A percentile compares a stretch with the other conserved stretches of the same genome.
phyloP scores from a whole-genome alignment of 192 early-diverging fungal genomes.

The Umbelopsis sp. region DNA sequence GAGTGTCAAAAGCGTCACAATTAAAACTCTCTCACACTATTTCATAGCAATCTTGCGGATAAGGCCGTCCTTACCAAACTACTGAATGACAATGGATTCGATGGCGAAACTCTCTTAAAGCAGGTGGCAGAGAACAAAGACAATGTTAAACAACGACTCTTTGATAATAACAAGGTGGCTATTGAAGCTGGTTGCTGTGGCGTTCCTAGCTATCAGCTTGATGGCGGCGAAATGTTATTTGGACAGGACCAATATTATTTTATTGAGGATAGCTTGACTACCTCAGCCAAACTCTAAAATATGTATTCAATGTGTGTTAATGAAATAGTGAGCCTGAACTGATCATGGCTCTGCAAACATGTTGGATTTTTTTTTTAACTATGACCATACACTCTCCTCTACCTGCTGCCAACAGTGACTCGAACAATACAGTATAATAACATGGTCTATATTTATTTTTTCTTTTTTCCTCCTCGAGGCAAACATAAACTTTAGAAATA shows the following conservation, averaged over 20 bases:
- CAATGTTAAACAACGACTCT: constrained; percentile 20
- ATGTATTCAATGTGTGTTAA: no score
- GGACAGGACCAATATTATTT: constrained; percentile 23
- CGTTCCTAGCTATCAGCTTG: constrained; percentile 25
- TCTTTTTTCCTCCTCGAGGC: background rate
- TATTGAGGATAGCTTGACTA: background rate
- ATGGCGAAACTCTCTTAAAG: constrained; percentile 14
- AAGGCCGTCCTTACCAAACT: background rate
- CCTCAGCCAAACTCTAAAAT: background rate
- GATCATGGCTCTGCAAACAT: no score
- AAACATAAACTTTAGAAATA: background rate
- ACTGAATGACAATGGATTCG: constrained; percentile 21
- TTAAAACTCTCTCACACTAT: background rate
- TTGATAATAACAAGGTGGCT: constrained; percentile 23
- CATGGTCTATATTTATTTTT: background rate
- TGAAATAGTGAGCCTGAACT: no score
- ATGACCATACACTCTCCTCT: no score
- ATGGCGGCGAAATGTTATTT: constrained; percentile 23
- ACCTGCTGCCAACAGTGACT: no score
- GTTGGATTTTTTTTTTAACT: no score
- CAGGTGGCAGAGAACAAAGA: constrained; percentile 9
- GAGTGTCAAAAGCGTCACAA: background rate
- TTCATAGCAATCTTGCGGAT: background rate
- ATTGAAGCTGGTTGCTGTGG: constrained; percentile 18
- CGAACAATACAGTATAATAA: no score